Base-by-base conservation (phyloP, 2,329 filamentous ascomycete species). In the Coleophoma cylindrospora region DNA sequence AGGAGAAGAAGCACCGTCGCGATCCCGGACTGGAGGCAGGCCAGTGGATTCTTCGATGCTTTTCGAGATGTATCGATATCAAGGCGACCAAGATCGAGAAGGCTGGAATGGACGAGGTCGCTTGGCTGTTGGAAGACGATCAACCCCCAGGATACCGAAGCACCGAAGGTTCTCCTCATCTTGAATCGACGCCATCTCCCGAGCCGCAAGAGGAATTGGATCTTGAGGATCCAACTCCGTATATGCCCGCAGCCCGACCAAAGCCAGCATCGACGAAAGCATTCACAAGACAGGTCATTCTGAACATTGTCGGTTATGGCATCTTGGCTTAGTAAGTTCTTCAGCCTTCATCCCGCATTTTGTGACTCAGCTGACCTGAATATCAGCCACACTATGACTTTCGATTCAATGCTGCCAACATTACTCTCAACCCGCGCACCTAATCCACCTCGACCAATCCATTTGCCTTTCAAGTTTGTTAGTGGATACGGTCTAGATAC, bases 361-460 rank as follows among this genome's bases (percentile, higher is more conserved):
- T 21, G 34, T 14, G 41, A 10, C 15, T 8, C 32, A 12, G 51
- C 58, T 64, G 53, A 65, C 57, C 43, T 44, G 52, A 27, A 21
- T 44, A 50, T 63, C 62, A 96, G 91, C 72, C 92, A 97, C 71
- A 96, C 92, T 12, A 96, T 99, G 70, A 95, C 91, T 0, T 94
- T 95, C 61, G 94, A 99, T 69, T 89, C 96, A 64, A 79, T 97
- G 45, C 84, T 97, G 60, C 92, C 94, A 0, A 88, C 96, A 2
- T 90, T 99, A 59, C 81, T 99, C 70, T 14, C 66, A 72, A 10
- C 76, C 75, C 1, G 67, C 69, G 14, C 59, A 72, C 66, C 77
- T 27, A 32, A 13, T 14, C 41, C 41, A 15, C 41, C 41, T 33
- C 41, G 32, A n/a, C 27, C 66, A 69, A 14, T 60, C 70, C n/a